Conservation (phyloP, 108 stramenopile genomes). For the Asterionellopsis glacialis region DNA sequence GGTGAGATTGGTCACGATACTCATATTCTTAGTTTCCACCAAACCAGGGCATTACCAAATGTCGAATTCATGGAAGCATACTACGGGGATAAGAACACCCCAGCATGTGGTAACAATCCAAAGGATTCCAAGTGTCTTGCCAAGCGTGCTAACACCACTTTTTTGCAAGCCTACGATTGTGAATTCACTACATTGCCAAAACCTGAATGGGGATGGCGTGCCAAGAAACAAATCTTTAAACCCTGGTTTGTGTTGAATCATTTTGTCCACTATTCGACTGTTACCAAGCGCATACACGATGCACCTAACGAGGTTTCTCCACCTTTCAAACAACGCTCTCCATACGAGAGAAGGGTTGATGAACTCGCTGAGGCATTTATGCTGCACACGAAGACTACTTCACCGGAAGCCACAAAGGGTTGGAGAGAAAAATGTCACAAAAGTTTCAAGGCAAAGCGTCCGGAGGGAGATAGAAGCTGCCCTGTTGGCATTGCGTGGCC, state of each 20-base stretch:
- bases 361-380: constrained; percentile 72
- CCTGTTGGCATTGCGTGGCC: too few species aligned
- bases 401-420: constrained; percentile 29
- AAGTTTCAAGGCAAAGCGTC: constrained; percentile 2
- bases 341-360: constrained; percentile 40
- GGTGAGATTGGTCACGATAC: constrained; percentile 17
- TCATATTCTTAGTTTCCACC: constrained; percentile 21
- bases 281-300: constrained; percentile 39
- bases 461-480: too few species aligned
- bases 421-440: constrained; percentile 36
- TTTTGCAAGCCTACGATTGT: constrained; percentile 70
- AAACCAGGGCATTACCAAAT: constrained; percentile 6
- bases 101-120: constrained; percentile 7
- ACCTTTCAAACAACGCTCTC: constrained; percentile 15
- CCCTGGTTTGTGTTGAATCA: constrained; percentile 65
- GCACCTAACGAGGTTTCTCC: constrained; percentile 15
- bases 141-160: constrained; percentile 28
- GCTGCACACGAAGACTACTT: constrained; percentile 71
- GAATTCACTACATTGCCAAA: constrained; percentile 55
- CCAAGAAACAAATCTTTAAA: constrained; percentile 80
- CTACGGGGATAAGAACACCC: constrained; percentile 35
- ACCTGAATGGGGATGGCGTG: constrained; percentile 51
- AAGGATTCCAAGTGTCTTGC: constrained; percentile 14
- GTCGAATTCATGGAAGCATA: constrained; percentile 43
- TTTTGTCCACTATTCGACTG: constrained; percentile 79